A percentile compares a stretch with the other conserved stretches of the same genome.
Conservation (phyloP, 2,329 filamentous ascomycete genomes). For the Phialocephala subalpina region DNA sequence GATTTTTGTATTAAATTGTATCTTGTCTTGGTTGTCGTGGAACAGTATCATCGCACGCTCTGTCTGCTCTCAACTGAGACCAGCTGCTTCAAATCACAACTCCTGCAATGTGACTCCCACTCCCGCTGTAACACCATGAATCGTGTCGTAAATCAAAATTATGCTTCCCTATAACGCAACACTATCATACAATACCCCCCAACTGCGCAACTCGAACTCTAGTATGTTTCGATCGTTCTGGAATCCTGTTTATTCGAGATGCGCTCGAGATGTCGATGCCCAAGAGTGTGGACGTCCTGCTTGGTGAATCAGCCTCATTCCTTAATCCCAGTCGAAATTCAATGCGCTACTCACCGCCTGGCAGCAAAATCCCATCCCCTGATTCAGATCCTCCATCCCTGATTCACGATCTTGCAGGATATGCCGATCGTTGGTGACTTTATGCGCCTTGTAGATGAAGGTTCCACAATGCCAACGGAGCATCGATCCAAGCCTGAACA, state of each 20-base stretch:
- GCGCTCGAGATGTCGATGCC: neutral
- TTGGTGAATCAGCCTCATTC: neutral
- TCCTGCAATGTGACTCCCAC: neutral
- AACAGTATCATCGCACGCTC: neutral
- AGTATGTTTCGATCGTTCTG: neutral
- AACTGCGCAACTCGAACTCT: neutral
- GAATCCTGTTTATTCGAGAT: constrained; percentile 1
- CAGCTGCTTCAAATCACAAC: neutral
- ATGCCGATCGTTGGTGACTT: neutral
- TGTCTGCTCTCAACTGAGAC: neutral
- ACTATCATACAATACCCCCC: neutral
- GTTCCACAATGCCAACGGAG: neutral
- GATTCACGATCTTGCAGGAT: neutral
- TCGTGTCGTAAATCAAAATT: constrained; percentile 6
- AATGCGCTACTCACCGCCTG: neutral
- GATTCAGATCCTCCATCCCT: neutral
- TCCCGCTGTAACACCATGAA: neutral
- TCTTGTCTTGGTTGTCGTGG: neutral
- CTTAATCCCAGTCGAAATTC: constrained; percentile 1
- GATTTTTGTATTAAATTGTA: neutral
- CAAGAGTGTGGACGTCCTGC: neutral
- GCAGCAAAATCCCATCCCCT: neutral
- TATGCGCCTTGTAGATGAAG: neutral
- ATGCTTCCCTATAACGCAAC: neutral
- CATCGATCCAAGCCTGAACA: neutral